Percentiles rank a stretch among this genome's conserved stretches.
phyloP scores from a whole-genome alignment of 2,329 filamentous ascomycete genomes.

The Grosmannia clavigera region DNA sequence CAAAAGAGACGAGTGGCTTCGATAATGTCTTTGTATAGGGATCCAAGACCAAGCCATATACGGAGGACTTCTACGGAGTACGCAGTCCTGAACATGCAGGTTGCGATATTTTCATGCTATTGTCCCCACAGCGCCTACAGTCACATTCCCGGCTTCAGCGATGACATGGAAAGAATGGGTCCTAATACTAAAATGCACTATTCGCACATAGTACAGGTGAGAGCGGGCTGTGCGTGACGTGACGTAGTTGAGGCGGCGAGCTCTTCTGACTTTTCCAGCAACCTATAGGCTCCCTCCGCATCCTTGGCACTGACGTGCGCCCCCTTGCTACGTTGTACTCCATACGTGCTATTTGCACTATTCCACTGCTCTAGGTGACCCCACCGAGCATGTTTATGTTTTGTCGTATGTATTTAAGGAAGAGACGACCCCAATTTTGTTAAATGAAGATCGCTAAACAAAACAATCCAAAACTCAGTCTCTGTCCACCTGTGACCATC shows the following conservation, averaged over 20 bases:
- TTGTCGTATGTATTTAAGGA: background rate
- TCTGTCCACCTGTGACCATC: background rate
- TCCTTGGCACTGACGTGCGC: background rate
- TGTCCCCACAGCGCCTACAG: too few species aligned
- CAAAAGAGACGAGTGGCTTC: too few species aligned
- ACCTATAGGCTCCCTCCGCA: background rate
- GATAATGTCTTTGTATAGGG: too few species aligned
- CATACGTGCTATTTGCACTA: background rate
- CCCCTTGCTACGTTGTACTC: background rate
- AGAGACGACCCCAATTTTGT: background rate
- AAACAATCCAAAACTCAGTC: background rate
- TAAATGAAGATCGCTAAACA: too few species aligned
- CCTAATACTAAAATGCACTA: background rate
- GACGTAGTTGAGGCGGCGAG: background rate
- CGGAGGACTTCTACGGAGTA: too few species aligned
- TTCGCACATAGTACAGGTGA: background rate
- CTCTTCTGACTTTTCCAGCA: background rate
- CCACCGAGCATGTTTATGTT: background rate
- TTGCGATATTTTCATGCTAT: too few species aligned
- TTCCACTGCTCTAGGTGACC: background rate
- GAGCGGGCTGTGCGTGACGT: background rate
- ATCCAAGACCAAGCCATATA: too few species aligned
- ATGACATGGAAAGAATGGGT: background rate
- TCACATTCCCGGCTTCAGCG: too few species aligned
- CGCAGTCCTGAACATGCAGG: too few species aligned